Percentiles rank a stretch among this genome's conserved stretches.
phyloP scores from a whole-genome alignment of 169 alveolate genomes.

The Plasmodium chabaudi region DNA sequence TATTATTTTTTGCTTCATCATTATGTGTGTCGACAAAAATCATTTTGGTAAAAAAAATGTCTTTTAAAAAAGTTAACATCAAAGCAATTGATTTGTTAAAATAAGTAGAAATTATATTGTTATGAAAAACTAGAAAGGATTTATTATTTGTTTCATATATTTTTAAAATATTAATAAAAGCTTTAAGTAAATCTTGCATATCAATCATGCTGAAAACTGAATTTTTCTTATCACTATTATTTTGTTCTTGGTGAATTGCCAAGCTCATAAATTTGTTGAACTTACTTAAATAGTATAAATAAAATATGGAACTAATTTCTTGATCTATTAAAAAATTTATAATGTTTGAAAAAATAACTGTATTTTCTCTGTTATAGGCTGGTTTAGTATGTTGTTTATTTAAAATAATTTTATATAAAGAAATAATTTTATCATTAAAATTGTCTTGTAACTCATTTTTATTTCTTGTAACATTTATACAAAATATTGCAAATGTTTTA shows the following conservation, averaged over 20 bases:
- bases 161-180: conserved; percentile 22
- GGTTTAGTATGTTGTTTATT: conserved; percentile 12
- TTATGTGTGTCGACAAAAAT: no score
- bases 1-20: background rate
- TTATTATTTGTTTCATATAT: conserved; percentile 24
- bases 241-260: conserved; percentile 24
- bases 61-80: conserved; percentile 32
- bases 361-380: conserved; percentile 31
- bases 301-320: conserved; percentile 53
- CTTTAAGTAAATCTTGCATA: conserved; percentile 34
- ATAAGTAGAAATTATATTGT: conserved; percentile 9
- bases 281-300: conserved; percentile 57
- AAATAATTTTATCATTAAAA: conserved; percentile 24
- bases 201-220: conserved; percentile 27
- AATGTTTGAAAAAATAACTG: conserved; percentile 41
- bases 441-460: conserved; percentile 14
- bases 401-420: conserved; percentile 40
- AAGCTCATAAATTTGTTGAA: conserved; percentile 19
- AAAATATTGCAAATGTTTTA: conserved; percentile 44
- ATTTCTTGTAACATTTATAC: conserved; percentile 28
- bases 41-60: conserved; percentile 35
- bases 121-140: background rate
- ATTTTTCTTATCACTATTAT: conserved; percentile 13
- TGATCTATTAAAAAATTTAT: conserved; percentile 41
- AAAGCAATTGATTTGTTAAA: background rate